A percentile compares a stretch with the other conserved stretches of the same genome.
Conservation (phyloP, 2,329 filamentous ascomycete genomes). For the Fusarium proliferatum region DNA sequence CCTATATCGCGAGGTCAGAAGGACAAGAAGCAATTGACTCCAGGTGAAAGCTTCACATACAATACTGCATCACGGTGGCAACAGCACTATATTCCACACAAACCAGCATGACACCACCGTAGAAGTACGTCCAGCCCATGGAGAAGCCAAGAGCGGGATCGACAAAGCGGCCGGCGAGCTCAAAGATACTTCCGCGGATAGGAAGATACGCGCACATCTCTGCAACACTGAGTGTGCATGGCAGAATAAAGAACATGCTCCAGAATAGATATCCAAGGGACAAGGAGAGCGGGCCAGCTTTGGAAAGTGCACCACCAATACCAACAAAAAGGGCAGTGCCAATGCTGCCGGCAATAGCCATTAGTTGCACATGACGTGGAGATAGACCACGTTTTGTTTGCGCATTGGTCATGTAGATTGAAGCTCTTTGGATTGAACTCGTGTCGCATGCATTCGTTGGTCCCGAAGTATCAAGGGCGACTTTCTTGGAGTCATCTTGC, state of each 20-base stretch:
- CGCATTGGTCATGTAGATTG: background rate
- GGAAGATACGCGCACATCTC: background rate
- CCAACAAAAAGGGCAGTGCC: background rate
- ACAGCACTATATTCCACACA: background rate
- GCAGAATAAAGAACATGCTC: background rate
- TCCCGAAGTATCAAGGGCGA: background rate
- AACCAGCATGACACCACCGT: background rate
- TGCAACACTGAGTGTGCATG: background rate
- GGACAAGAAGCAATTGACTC: fast-evolving
- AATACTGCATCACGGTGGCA: background rate
- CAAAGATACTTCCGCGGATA: background rate
- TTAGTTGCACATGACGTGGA: background rate
- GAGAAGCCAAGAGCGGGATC: background rate
- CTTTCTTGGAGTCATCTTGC: background rate
- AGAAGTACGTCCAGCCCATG: background rate
- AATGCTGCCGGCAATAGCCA: background rate
- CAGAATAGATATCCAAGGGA: background rate
- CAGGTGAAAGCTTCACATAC: fast-evolving
- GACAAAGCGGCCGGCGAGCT: background rate
- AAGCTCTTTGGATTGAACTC: background rate
- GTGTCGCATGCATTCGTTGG: background rate
- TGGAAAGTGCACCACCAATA: background rate
- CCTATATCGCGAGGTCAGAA: background rate
- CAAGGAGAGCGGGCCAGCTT: background rate
- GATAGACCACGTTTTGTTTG: background rate